Percentiles rank a stretch among this genome's conserved stretches.
Evolutionary conservation across 495 filamentous ascomycete species (phyloP).

Genomic region (Aspergillus egyptiacus): DNA sequence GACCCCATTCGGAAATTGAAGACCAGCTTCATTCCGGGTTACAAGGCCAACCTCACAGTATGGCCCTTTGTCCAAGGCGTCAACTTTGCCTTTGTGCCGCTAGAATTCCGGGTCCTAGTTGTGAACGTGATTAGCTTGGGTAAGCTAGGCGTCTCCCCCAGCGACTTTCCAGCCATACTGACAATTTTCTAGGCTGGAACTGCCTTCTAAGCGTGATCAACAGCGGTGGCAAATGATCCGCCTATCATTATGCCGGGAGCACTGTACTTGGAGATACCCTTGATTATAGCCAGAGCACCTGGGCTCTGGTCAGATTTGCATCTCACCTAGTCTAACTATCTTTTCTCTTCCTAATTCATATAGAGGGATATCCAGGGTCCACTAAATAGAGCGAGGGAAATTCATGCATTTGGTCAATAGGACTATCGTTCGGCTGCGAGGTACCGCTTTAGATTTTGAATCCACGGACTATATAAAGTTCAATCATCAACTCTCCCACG

Average conservation of each 20-base stretch:
- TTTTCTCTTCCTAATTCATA: not conserved
- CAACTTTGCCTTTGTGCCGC: conserved; percentile 87
- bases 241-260: conserved; percentile 1
- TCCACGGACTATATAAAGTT: not conserved
- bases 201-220: conserved; percentile 88
- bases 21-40: conserved; percentile 57
- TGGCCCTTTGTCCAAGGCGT: conserved; percentile 88
- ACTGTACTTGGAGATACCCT: conserved; percentile 23
- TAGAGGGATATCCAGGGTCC: not conserved
- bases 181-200: conserved; percentile 72
- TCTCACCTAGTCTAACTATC: not conserved
- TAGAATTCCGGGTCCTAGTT: conserved; percentile 78
- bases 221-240: conserved; percentile 42
- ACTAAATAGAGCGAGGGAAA: not conserved
- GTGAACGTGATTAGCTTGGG: conserved; percentile 79
- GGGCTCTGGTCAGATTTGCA: not conserved
- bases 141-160: conserved; percentile 48
- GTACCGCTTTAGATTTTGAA: not conserved
- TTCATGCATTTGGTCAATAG: not conserved
- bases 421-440: not conserved
- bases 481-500: no score
- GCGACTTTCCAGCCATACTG: not conserved
- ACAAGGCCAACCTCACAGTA: conserved; percentile 82
- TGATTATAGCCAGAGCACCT: conserved; percentile 12
- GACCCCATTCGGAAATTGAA: conserved; percentile 64